Evolutionary conservation across 1,284 basidiomycete species (phyloP), one percentile per base, ranked within the genome.

Genomic region (Ceratobasidium sp.): DNA sequence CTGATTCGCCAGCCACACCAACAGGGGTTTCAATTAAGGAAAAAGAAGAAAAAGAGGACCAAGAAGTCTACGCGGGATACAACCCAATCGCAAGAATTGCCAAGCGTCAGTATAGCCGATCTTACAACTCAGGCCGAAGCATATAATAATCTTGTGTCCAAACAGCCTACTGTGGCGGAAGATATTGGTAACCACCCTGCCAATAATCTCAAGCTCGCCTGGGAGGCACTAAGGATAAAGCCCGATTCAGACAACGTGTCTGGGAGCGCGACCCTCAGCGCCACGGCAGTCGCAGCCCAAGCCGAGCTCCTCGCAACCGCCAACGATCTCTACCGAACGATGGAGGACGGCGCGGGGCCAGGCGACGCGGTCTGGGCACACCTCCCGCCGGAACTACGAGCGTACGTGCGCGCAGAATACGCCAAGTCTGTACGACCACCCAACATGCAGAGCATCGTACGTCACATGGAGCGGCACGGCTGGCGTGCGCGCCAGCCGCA

Each of bases 311-410:
- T 87, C 47, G 84, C 85, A 46, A 86, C 86, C 52, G 86, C 85
- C 50, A 83, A 85, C 76, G 86, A 89, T 74, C 79, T 88, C 69
- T 87, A 87, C 77, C 84, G 85, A 78, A 84, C 84, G 77, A 85
- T 88, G 78, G 87, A 87, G 76, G 80, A 81, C 46, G 83, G 81
- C 58, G 79, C 80, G 21, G 81, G 35, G 16, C 35, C 57, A 38
- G 64, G 38, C 32, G 50, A 44, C 64, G 50, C 38, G 28, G 63
- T 67, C 21, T 67, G 64, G 64, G 64, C 49, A 16, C 46, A 50
- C 18, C 50, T 67, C 26, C 64, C 64, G 50, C 64, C 64, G 32
- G 64, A 67, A 38, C 64, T 67, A 26, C 64, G 64, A 3, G 64
- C 64, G 18, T 67, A 67, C 43, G 64, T 67, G 35, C 64, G 64